Evolutionary conservation across 2,329 filamentous ascomycete genomes (phyloP).

Genomic region (Diaporthe humulicola): DNA sequence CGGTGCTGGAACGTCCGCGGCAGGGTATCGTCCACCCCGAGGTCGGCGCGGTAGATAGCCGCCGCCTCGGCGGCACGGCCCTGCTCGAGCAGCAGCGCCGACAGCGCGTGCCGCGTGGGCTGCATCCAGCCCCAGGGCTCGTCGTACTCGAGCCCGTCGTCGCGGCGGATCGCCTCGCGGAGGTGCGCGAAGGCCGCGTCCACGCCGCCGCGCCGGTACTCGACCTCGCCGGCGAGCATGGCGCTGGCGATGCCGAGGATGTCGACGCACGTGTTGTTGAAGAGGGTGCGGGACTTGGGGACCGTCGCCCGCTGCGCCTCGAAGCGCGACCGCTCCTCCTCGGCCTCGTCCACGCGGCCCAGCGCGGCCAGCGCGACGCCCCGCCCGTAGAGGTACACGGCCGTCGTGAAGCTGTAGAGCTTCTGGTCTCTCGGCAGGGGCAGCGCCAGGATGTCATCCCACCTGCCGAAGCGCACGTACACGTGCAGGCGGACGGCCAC

Average conservation of each 20-base stretch:
- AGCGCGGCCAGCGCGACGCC: constrained; percentile 75
- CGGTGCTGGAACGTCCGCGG: constrained; percentile 76
- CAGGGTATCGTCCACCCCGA: constrained; percentile 71
- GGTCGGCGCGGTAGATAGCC: constrained; percentile 70
- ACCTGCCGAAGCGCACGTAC: constrained; percentile 79
- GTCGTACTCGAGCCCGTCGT: constrained; percentile 76
- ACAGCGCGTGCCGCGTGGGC: constrained; percentile 78
- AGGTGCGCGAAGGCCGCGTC: constrained; percentile 72
- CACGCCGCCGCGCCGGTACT: constrained; percentile 74
- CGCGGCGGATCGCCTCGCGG: constrained; percentile 67
- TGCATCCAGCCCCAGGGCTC: constrained; percentile 89
- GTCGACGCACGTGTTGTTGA: constrained; percentile 75
- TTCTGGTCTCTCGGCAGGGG: constrained; percentile 67
- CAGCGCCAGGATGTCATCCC: constrained; percentile 74
- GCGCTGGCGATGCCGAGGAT: constrained; percentile 73
- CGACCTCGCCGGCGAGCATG: constrained; percentile 81
- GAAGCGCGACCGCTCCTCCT: constrained; percentile 65
- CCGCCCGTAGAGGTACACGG: constrained; percentile 77
- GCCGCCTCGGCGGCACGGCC: constrained; percentile 68
- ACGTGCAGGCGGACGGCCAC: constrained; percentile 77
- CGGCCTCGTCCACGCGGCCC: constrained; percentile 67
- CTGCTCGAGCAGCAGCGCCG: constrained; percentile 77
- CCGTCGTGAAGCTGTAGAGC: constrained; percentile 78
- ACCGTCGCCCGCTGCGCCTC: constrained; percentile 64
- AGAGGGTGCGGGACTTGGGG: constrained; percentile 72